These are phyloP conservation scores for Phytopythium oedochilum DNA, from an alignment of 352 stramenopile species.

Conservation along the genomic window DNA sequence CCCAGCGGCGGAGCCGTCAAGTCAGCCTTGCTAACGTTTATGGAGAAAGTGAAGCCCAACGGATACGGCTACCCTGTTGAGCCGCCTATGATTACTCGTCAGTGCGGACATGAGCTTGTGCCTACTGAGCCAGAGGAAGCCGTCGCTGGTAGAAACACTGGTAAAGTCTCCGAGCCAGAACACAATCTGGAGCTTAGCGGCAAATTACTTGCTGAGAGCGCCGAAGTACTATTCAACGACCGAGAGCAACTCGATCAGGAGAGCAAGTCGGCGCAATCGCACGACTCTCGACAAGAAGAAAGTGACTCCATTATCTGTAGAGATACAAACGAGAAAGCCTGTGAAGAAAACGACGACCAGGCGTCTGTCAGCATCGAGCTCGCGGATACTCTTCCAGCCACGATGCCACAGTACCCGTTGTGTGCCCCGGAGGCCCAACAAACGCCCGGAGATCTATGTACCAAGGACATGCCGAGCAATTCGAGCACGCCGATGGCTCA, in stretches of 20 bases:
- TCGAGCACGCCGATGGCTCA: neutral
- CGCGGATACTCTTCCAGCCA: neutral
- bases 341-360: neutral
- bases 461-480: neutral
- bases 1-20: neutral
- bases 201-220: neutral
- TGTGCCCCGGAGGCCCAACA: no score
- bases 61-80: neutral
- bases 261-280: neutral
- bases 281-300: neutral
- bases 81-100: neutral
- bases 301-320: neutral
- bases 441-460: neutral
- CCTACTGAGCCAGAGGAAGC: neutral
- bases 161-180: neutral
- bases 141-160: neutral
- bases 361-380: neutral
- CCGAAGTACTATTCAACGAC: neutral
- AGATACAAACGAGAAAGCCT: neutral
- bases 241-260: neutral
- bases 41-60: slow-evolving; percentile 1
- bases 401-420: no score
- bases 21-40: neutral
- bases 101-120: neutral
- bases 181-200: neutral